Conservation (phyloP, 2,329 filamentous ascomycete genomes). For the Polytolypa hystricis region DNA sequence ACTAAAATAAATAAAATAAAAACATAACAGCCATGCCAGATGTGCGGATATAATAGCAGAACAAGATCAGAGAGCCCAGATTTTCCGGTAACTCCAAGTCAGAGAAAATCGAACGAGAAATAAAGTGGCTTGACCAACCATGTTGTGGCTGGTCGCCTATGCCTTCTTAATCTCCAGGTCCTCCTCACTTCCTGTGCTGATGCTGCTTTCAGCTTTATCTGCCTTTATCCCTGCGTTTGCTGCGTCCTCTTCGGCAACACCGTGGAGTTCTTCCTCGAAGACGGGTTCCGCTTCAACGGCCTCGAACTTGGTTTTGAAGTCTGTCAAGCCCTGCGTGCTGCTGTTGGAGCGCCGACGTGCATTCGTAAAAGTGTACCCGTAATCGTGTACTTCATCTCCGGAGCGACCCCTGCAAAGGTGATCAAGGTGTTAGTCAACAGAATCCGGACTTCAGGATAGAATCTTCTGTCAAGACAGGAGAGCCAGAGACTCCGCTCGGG, state of each 20-base stretch:
- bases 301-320: slow-evolving; percentile 97
- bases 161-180: slow-evolving; percentile 5
- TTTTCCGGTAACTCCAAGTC: too few species aligned
- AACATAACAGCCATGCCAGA: too few species aligned
- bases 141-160: too few species aligned
- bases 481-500: neutral
- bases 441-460: neutral
- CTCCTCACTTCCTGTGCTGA: slow-evolving; percentile 4
- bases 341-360: slow-evolving; percentile 87
- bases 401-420: slow-evolving; percentile 57
- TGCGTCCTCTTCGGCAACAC: slow-evolving; percentile 46
- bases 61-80: too few species aligned
- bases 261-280: slow-evolving; percentile 79
- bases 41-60: too few species aligned
- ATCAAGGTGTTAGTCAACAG: neutral
- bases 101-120: too few species aligned
- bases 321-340: slow-evolving; percentile 59
- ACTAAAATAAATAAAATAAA: too few species aligned
- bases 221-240: slow-evolving; percentile 27
- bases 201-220: slow-evolving; percentile 9
- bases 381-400: slow-evolving; percentile 75
- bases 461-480: neutral
- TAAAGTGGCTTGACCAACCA: too few species aligned
- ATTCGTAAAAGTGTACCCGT: slow-evolving; percentile 72
- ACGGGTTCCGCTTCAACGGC: slow-evolving; percentile 78